Percentiles rank a stretch among this genome's conserved stretches.
Evolutionary conservation across 140 eudicot species (phyloP).

Genomic region (Cichorium intybus): DNA sequence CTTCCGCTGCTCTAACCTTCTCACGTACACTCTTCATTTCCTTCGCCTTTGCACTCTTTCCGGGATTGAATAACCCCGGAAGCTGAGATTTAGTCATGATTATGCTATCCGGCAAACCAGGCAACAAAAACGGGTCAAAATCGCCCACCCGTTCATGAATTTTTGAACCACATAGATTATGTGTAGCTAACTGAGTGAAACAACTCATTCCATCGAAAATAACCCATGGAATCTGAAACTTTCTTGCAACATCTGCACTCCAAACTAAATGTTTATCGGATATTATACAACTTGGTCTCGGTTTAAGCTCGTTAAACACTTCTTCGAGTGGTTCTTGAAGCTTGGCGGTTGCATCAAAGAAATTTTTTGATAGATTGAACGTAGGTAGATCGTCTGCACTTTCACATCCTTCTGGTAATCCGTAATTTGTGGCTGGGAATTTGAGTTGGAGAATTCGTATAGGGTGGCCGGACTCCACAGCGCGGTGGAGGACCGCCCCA

Average conservation of each 20-base stretch:
- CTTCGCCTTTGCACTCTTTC: background rate
- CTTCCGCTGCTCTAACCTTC: constrained; percentile 26
- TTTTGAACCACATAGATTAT: too few relatives aligned
- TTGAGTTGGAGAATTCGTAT: constrained; percentile 32
- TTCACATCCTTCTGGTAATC: constrained; percentile 59
- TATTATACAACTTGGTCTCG: constrained; percentile 39
- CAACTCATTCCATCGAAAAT: too few relatives aligned
- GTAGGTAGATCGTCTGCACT: constrained; percentile 42
- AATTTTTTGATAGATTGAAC: constrained; percentile 11
- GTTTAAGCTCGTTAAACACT: constrained; percentile 23
- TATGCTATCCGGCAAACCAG: constrained; percentile 45
- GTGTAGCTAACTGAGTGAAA: too few relatives aligned
- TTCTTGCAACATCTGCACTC: constrained; percentile 34
- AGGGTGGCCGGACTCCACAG: constrained; percentile 36
- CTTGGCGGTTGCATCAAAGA: constrained; percentile 26
- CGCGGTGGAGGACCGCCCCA: constrained; percentile 32
- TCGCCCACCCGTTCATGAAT: too few relatives aligned
- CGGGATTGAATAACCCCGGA: constrained; percentile 37
- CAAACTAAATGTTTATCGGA: constrained; percentile 41
- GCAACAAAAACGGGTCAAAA: too few relatives aligned
- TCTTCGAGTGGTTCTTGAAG: constrained; percentile 43
- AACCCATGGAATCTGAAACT: too few relatives aligned
- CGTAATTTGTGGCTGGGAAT: constrained; percentile 42
- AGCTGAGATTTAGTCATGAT: constrained; percentile 44
- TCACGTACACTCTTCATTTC: constrained; percentile 18